Conservation (phyloP, 2,329 filamentous ascomycete genomes). For the Diplodia seriata region DNA sequence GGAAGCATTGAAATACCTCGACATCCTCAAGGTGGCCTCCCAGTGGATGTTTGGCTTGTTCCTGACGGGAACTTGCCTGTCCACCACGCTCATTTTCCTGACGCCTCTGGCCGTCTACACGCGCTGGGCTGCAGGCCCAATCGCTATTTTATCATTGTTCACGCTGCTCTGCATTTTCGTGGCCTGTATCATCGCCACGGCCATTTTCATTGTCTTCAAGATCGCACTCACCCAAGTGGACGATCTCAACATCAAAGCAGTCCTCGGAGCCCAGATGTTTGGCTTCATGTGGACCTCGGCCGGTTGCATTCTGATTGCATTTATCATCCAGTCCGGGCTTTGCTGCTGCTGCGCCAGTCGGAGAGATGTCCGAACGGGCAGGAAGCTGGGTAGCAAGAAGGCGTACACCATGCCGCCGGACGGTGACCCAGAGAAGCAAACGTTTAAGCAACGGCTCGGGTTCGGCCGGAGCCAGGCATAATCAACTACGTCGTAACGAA, state of each 20-base stretch:
- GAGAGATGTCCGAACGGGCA: conserved; percentile 59
- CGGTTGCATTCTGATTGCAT: conserved; percentile 70
- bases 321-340: conserved; percentile 73
- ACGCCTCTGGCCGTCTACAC: conserved; percentile 61
- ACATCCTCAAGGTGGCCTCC: conserved; percentile 75
- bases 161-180: conserved; percentile 71
- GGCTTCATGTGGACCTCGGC: conserved; percentile 88
- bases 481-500: conserved; percentile 24
- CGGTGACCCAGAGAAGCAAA: conserved; percentile 28
- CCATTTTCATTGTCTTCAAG: conserved; percentile 82
- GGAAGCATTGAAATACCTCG: conserved; percentile 74
- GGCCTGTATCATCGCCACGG: conserved; percentile 77
- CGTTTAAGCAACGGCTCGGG: conserved; percentile 2
- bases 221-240: conserved; percentile 73
- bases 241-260: conserved; percentile 77
- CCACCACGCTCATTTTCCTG: conserved; percentile 74
- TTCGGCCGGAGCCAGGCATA: conserved; percentile 27
- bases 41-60: conserved; percentile 92
- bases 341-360: conserved; percentile 76
- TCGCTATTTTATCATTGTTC: conserved; percentile 72
- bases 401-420: conserved; percentile 34
- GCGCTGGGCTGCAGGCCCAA: conserved; percentile 66
- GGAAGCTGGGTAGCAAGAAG: conserved; percentile 52
- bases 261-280: conserved; percentile 77
- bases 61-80: conserved; percentile 72